phyloP scores from a whole-genome alignment of 805 yeast genomes.

The Vanderwaltozyma tropicalis region DNA sequence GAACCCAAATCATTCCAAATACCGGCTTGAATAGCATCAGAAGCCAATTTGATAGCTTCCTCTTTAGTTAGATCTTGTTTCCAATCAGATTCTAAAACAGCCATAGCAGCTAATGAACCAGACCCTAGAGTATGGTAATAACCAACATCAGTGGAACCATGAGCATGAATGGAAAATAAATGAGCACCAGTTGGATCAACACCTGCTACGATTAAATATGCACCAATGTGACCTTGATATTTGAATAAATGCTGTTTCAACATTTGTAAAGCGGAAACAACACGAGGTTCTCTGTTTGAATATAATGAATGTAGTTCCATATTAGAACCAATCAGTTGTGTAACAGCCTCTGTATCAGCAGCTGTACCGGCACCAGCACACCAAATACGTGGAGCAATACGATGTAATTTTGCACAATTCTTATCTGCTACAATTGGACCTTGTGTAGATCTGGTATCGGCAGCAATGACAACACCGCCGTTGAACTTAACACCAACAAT shows the following conservation, averaged over 20 bases:
- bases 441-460: constrained; percentile 96
- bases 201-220: constrained; percentile 96
- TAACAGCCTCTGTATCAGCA: constrained; percentile 96
- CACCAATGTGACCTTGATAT: constrained; percentile 96
- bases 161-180: constrained; percentile 88
- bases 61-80: constrained; percentile 65
- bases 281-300: constrained; percentile 81
- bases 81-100: constrained; percentile 87
- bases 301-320: constrained; percentile 81
- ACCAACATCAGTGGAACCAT: constrained; percentile 95
- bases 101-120: constrained; percentile 98
- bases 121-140: constrained; percentile 88
- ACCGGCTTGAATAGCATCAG: constrained; percentile 94
- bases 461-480: constrained; percentile 95
- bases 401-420: constrained; percentile 90
- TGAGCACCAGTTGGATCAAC: constrained; percentile 95
- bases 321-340: constrained; percentile 84
- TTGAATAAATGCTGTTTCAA: constrained; percentile 91
- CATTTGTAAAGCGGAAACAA: constrained; percentile 84
- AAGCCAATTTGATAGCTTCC: constrained; percentile 83
- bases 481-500: constrained; percentile 91
- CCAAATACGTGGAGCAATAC: constrained; percentile 87
- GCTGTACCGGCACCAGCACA: constrained; percentile 99
- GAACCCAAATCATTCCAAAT: constrained; percentile 98
- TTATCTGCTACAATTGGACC: constrained; percentile 97